Evolutionary conservation across 1,284 basidiomycete genomes (phyloP), one percentile per base, ranked within the genome.

Genomic region (Apiotrichum gamsii): DNA sequence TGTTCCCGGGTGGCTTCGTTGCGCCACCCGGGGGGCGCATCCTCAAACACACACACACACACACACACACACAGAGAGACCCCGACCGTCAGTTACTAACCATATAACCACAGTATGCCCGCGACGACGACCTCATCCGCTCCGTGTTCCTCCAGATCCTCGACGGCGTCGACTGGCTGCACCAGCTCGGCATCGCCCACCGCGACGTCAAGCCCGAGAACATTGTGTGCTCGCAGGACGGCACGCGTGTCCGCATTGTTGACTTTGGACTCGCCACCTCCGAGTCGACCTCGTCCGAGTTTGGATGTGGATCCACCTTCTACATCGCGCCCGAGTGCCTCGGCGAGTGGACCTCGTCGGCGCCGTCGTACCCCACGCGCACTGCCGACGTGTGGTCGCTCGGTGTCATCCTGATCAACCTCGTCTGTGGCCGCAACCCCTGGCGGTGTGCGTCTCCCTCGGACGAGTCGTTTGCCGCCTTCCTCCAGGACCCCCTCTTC

Each of bases 191-290:
- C 35, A 90, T 97, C 65, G 93, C 88, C 74, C 94, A 97, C 73
- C 87, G 94, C 45, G 94, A 97, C 72, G 78, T 98, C 67, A 98
- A 97, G 76, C 94, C 93, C 3, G 95, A 97, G 76, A 98, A 98
- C 74, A 85, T 98, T 61, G 79, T 98, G 53, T 95, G 90, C 74
- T 73, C 88, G 77, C 65, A 73, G 21, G 73, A 72, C 65, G 91
- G 91, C 54, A 78, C 83, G 55, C 80, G 83, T 48, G 82, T 97
- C 49, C 82, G 88, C 57, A 82, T 98, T 65, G 94, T 93, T 53
- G 95, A 98, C 75, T 98, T 98, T 72, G 94, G 95, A 41, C 81
- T 97, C 24, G 94, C 94, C 11, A 98, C 94, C 2, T 87, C 84
- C 38, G 90, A 97, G 56, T 81, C 80, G 64, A 76, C 81, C 56